Evolutionary conservation across 192 early-diverging fungal genomes (phyloP).

Genomic region (Linnemannia zychae): DNA sequence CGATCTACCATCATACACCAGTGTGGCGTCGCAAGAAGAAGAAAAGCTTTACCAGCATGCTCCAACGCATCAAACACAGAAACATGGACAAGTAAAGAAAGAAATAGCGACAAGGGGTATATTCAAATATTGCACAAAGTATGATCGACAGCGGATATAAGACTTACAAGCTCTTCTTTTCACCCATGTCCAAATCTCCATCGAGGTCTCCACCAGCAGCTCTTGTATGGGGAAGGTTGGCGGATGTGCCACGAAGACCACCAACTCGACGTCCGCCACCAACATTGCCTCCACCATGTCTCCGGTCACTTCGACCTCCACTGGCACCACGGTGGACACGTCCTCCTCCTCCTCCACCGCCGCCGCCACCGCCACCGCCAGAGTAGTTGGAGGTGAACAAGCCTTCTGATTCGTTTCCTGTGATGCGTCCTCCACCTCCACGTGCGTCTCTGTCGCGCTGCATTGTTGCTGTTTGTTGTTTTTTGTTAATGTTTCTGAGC

Average conservation of each 20-base stretch:
- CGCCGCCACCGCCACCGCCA: background rate
- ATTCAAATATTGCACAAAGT: constrained; percentile 1
- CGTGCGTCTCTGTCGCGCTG: background rate
- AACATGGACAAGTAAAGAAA: background rate
- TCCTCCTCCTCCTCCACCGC: constrained; percentile 6
- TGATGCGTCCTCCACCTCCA: background rate
- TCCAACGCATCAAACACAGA: background rate
- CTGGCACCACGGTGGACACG: background rate
- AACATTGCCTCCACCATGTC: background rate
- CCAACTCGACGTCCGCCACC: background rate
- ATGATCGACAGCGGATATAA: background rate
- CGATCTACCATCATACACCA: background rate
- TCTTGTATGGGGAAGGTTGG: background rate
- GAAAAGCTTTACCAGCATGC: background rate
- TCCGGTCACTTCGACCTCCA: background rate
- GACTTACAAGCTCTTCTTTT: constrained; percentile 23
- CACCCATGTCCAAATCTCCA: constrained; percentile 20
- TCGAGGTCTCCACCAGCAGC: background rate
- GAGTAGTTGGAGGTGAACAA: background rate
- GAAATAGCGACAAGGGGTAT: background rate
- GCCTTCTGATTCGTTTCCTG: constrained; percentile 1
- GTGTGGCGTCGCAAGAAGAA: background rate
- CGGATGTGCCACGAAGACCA: constrained; percentile 10
- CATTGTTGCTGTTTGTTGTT: background rate
- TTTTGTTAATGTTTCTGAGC: background rate